Evolutionary conservation across 2,329 filamentous ascomycete genomes (phyloP), one percentile per base, ranked within the genome.

Genomic region (Diaporthe nobilis): DNA sequence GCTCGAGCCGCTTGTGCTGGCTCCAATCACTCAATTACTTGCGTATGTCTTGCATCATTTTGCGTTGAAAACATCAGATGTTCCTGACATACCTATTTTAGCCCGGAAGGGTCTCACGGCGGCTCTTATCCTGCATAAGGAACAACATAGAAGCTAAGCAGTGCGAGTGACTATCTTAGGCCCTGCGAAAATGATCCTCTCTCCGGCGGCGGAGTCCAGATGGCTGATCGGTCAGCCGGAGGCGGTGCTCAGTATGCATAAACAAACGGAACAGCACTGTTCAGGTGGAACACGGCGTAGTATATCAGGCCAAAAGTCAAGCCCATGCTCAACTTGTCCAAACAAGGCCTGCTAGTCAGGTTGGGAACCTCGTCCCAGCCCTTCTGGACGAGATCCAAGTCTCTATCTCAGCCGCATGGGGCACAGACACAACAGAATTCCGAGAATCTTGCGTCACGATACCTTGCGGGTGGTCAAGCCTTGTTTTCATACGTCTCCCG

Each of bases 191-290:
- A 75, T 78, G 47, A 78, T 84, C 0, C 20, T 82, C 20, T 77
- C 83, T n/a, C 81, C 82, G 5, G 65, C 77, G 2, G 71, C 76
- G n/a, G 79, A 83, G 58, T 76, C 77, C 20, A 79, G 81, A 74
- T 84, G 80, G 77, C 34, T 72, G 9, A 47, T 44, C 3, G 81
- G 82, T 57, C 81, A 82, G 77, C 82, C 82, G 39, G 81, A 83
- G 65, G 60, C 76, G 2, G 77, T 80, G 6, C 63, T 84, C n/a
- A 82, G 79, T 74, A 81, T 83, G 76, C 80, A 80, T 71, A 78
- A 78, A 28, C 80, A 82, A 44, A 83, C 83, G 70, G 78, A 81
- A 4, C 80, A 81, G 67, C 83, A 83, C 74, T 78, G 84, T 84
- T 13, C 77, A 83, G 78, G 78, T 80, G 25, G 80, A 83, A 34